Percentiles rank a stretch among this genome's conserved stretches.
These are phyloP conservation scores for Clitoria ternatea DNA, from an alignment of 306 rosid species.

Conservation along the genomic window DNA sequence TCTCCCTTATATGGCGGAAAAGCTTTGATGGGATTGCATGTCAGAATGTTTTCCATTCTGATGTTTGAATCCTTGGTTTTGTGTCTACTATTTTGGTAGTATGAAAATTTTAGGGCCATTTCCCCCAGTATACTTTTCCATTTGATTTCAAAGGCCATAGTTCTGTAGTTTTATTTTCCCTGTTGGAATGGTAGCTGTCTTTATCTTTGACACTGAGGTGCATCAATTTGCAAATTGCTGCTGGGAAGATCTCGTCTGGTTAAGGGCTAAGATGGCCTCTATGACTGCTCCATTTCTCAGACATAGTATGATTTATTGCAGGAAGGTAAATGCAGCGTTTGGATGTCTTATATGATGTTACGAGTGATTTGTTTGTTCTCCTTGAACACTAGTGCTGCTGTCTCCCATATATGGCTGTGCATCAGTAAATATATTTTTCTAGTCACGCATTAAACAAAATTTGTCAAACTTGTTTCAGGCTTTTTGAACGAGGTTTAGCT, in stretches of 20 bases:
- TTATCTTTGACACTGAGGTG: constrained; percentile 84
- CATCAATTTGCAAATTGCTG: constrained; percentile 98
- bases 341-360: constrained; percentile 93
- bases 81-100: constrained; percentile 42
- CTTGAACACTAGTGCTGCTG: constrained; percentile 66
- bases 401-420: constrained; percentile 56
- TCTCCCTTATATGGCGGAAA: constrained; percentile 74
- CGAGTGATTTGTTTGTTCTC: constrained; percentile 81
- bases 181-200: constrained; percentile 54
- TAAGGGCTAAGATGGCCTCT: constrained; percentile 99
- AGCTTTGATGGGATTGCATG: constrained; percentile 73
- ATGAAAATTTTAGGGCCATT: constrained; percentile 33
- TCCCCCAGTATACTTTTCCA: constrained; percentile 30
- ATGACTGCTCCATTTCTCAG: constrained; percentile 94
- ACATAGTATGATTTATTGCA: constrained; percentile 82
- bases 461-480: constrained; percentile 66
- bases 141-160: constrained; percentile 46
- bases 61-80: constrained; percentile 58
- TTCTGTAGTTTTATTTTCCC: constrained; percentile 44
- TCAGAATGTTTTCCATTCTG: constrained; percentile 51
- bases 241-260: constrained; percentile 97
- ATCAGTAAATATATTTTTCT: constrained; percentile 37
- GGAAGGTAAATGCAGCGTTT: constrained; percentile 99
- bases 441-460: constrained; percentile 34
- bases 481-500: constrained; percentile 90